Evolutionary conservation across 345 rosid species (phyloP).

Genomic region (Syzygium oleosum): DNA sequence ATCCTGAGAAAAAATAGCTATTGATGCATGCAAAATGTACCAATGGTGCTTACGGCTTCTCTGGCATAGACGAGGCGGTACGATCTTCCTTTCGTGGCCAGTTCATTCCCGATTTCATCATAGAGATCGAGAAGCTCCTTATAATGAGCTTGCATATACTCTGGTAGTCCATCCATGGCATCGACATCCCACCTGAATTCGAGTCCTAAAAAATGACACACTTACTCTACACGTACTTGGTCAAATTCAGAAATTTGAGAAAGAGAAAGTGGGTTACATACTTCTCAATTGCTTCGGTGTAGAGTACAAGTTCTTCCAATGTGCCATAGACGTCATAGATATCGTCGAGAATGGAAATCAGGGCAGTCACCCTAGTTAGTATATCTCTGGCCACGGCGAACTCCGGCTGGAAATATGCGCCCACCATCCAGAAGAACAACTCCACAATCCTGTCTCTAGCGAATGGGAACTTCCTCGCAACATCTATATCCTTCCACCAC

Average conservation of each 20-base stretch:
- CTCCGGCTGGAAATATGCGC: conserved; percentile 7
- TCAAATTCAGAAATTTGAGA: not conserved
- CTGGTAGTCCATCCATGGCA: not conserved
- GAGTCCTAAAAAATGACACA: not conserved
- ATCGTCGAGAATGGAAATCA: not conserved
- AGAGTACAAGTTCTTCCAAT: not conserved
- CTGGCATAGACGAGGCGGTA: not conserved
- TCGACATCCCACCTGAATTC: not conserved
- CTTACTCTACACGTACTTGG: not conserved
- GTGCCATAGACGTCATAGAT: not conserved
- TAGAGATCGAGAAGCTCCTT: not conserved
- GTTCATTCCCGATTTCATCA: not conserved
- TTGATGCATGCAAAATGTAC: not conserved
- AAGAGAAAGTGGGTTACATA: not conserved
- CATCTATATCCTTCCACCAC: conserved; percentile 16
- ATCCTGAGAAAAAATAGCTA: not conserved
- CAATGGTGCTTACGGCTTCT: not conserved
- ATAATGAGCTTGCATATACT: not conserved
- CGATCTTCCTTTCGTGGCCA: not conserved
- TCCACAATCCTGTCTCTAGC: conserved; percentile 12
- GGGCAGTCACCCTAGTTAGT: not conserved
- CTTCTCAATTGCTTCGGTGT: not conserved
- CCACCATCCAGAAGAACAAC: conserved; percentile 5
- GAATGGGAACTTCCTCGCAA: conserved; percentile 2
- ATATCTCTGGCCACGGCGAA: not conserved